Base-by-base conservation (phyloP, 1,284 basidiomycete species). In the Ganoderma sinense region DNA sequence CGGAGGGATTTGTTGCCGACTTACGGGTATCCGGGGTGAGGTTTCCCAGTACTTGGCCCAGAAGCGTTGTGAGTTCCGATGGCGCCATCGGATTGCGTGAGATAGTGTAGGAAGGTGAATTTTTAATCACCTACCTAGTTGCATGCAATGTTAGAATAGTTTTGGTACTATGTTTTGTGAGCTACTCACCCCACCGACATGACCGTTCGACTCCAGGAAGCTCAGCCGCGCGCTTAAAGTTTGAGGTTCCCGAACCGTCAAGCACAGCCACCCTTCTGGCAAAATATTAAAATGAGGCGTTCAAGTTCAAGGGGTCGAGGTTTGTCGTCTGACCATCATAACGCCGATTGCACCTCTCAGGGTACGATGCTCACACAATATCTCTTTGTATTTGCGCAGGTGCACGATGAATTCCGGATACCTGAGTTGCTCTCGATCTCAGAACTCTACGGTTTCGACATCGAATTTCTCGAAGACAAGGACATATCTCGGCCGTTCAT, bases 341-440 rank as follows among this genome's bases (percentile, higher is more conserved):
- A 26, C 48, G 13, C 23, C 18, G 40, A 43, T 41, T 63, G 59
- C 20, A 26, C 29, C 62, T 26, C 23, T 26, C 48, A 26, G 45
- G 16, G 56, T 7, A 48, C 23, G 5, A 74, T 74, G 73, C 64
- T 66, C 23, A 75, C 75, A 39, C 81, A 84, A 70, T 96, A 92
- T 79, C 85, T 96, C 62, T 82, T 96, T 64, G 85, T 92, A 61
- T 94, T 95, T 79, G 94, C 94, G 1, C 93, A 94, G 79, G 87
- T 86, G 11, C 94, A 97, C 77, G 84, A 87, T 40, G 91, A 93
- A 53, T 97, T 97, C 78, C 86, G 95, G 29, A 80, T 96, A 20
- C 94, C 95, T 29, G 94, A 96, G 77, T 85, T 97, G 0, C 80
- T 84, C 48, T 94, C 93, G 7, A 78, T 95, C 55, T 86, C 92